phyloP scores from a whole-genome alignment of 2,329 filamentous ascomycete species.

The Ilyonectria mors-panacis region DNA sequence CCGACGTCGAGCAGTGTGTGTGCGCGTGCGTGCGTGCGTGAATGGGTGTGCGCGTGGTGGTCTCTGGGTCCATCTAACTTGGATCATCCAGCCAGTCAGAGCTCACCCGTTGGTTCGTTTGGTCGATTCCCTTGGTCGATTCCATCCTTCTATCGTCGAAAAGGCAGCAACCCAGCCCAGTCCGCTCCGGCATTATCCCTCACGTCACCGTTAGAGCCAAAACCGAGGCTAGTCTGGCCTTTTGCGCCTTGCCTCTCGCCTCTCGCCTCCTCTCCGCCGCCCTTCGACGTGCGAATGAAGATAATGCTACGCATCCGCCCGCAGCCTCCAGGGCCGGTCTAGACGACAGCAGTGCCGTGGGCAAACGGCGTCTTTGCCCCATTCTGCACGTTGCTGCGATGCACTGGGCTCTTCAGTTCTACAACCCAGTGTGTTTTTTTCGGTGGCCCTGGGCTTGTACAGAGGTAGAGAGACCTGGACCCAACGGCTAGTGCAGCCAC shows the following conservation, averaged over 20 bases:
- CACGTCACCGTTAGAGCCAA: constrained; percentile 46
- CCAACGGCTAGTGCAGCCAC: constrained; percentile 52
- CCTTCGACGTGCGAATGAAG: constrained; percentile 28
- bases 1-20: constrained; percentile 43
- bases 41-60: constrained; percentile 42
- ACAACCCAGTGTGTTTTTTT: constrained; percentile 25
- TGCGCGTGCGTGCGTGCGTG: constrained; percentile 26
- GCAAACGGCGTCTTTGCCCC: constrained; percentile 37
- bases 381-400: constrained; percentile 42
- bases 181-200: constrained; percentile 40
- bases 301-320: constrained; percentile 25
- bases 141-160: constrained; percentile 43
- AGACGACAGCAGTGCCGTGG: constrained; percentile 24
- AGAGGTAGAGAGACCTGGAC: constrained; percentile 33
- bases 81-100: constrained; percentile 42
- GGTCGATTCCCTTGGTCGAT: constrained; percentile 40
- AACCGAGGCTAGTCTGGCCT: constrained; percentile 34
- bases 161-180: constrained; percentile 42
- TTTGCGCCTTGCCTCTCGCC: constrained; percentile 17
- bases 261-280: constrained; percentile 24
- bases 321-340: constrained; percentile 25
- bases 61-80: constrained; percentile 45
- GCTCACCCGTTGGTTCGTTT: constrained; percentile 38
- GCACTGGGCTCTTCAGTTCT: constrained; percentile 10
- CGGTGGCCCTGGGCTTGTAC: constrained; percentile 36